A percentile compares a stretch with the other conserved stretches of the same genome.
Evolutionary conservation across 768 basidiomycete species (phyloP).

Genomic region (Mrakia blollopis): DNA sequence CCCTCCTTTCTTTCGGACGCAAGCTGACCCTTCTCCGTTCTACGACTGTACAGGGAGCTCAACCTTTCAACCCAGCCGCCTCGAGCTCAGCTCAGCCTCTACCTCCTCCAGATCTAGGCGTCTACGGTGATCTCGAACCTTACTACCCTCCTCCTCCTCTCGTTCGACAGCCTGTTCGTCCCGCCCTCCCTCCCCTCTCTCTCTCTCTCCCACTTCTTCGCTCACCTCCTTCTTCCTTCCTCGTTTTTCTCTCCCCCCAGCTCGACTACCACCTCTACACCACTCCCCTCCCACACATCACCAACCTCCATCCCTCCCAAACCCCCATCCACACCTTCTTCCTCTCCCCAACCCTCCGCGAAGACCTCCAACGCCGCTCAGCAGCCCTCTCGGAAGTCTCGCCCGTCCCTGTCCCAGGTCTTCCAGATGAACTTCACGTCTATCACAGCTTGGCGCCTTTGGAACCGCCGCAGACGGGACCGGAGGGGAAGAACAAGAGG

Average conservation of each 20-base stretch:
- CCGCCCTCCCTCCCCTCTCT: background rate
- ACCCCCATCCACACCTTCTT: conserved; percentile 57
- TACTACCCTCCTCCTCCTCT: conserved; percentile 16
- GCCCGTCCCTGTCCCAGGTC: conserved; percentile 40
- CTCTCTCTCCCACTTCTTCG: background rate
- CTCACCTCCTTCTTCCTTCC: background rate
- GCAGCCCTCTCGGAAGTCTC: conserved; percentile 48
- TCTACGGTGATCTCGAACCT: background rate
- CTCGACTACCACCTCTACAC: conserved; percentile 92
- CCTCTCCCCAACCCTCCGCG: conserved; percentile 70
- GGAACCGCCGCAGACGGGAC: conserved; percentile 46
- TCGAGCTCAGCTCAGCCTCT: background rate
- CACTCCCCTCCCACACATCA: conserved; percentile 56
- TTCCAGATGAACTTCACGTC: conserved; percentile 75
- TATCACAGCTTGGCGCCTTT: conserved; percentile 84
- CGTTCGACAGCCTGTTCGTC: conserved; percentile 26
- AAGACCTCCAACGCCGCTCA: conserved; percentile 54
- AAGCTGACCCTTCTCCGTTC: too few relatives aligned
- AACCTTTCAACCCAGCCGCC: conserved; percentile 11
- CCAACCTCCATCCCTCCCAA: conserved; percentile 50
- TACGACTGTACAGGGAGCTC: background rate
- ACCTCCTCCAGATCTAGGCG: background rate
- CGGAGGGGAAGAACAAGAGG: conserved; percentile 50
- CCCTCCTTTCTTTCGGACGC: background rate
- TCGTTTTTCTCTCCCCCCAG: background rate